Base-by-base conservation (phyloP, 1,284 basidiomycete genomes). In the Cutaneotrichosporon cutaneum region DNA sequence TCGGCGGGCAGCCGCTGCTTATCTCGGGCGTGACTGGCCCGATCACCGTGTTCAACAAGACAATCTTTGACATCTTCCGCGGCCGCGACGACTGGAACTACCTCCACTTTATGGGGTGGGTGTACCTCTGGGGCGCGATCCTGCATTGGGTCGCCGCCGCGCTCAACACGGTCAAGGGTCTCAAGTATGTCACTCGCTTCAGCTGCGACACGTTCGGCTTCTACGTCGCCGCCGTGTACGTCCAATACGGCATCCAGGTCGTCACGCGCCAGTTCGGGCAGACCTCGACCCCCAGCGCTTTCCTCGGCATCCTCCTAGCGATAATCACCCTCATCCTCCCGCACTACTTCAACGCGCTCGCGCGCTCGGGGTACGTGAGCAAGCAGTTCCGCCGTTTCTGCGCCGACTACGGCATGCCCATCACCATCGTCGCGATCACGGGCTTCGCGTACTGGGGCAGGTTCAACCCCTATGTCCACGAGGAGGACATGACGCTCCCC, bases 21-120 rank as follows among this genome's bases (percentile, higher is more conserved):
- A 94, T 97, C 62, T 92, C 92, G 3, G 94, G 94, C 11, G 92
- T 98, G 2, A 97, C 94, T 87, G 89, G 90, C 33, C 91, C 91
- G 0, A 93, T 93, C 72, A 92, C 90, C 1, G 89, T 94, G 7
- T 88, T 94, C 73, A 94, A 94, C 82, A 92, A 91, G 80, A 92
- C 90, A 5, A 92, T 94, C 54, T 94, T 85, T 75, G 84, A 89
- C 70, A 92, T 94, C 62, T 82, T 92, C 59, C 64, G 81, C 86
- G 58, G 54, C 24, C 59, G 58, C 11, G 58, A 65, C 2, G 66
- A 65, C 53, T 70, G 68, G 48, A 78, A 86, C 67, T 94, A 93
- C 71, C 83, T 94, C 8, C 89, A 91, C 60, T 94, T 95, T 71
- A 85, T 94, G 21, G 90, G 90, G 16, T 95, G 92, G 93, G 88